Base-by-base conservation (phyloP, 75 land plant genomes). In the Sequoiadendron giganteum region DNA sequence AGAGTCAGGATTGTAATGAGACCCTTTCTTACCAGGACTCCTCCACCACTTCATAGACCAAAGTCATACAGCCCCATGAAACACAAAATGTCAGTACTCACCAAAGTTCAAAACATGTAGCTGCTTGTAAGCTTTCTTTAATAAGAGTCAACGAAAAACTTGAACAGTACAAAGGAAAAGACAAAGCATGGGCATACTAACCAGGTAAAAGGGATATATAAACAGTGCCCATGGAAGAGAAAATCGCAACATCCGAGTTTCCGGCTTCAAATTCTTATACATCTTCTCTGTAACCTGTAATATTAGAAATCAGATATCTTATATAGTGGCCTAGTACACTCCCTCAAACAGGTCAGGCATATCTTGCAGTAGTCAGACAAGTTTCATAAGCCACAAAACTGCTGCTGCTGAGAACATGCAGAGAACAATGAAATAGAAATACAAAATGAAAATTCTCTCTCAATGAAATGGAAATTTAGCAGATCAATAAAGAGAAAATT, bases 131-230 rank as follows among this genome's bases (percentile, higher is more conserved):
- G 13, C 34, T 1, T 75, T 72, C n/a, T 10, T 36, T 72, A 72
- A 30, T 13, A 34, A 25, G 2, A 75, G 13, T 2, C 34, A 32
- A 72, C 3, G 11, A 28, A 18, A 58, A 58, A 19, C 2, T 72
- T 72, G 14, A 72, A 72, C 8, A 32, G 9, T 32, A 8, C 0
- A 72, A 72, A 72, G 34, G 32, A 32, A 72, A 32, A 32, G 2
- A 72, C 10, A 73, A 85, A 45, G n/a, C 70, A 34, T 18, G 25
- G 47, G 16, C n/a, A 88, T 38, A 76, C 96, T 90, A 43, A 96
- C 98, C 90, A 97, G 87, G 80, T 97, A 97, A 54, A 95, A 75
- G 48, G 99, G 99, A 68, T 92, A 97, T 38, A 95, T 92, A 79
- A 95, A 88, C 91, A 97, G 84, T 30, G 94, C 91, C 85, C 90